Percentiles rank a stretch among this genome's conserved stretches.
These are phyloP conservation scores for Eragrostis nindensis DNA, from an alignment of 176 grass and related monocot species.

Conservation along the genomic window DNA sequence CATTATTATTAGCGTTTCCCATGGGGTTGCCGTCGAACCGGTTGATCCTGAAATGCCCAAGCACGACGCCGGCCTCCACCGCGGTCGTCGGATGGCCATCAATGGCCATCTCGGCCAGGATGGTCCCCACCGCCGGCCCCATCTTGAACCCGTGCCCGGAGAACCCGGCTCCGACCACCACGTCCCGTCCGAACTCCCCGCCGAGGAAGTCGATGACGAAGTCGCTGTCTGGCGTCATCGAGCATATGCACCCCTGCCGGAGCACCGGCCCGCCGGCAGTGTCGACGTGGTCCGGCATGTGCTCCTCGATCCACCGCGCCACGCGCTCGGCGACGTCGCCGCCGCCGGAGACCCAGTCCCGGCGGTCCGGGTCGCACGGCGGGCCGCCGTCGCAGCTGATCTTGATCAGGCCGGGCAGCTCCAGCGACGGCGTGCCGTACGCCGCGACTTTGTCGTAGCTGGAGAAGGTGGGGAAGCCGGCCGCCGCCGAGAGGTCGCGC, in stretches of 20 bases:
- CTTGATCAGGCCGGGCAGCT: constrained; percentile 80
- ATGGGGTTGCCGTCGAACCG: constrained; percentile 47
- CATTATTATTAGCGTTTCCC: constrained; percentile 45
- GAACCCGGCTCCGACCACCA: constrained; percentile 63
- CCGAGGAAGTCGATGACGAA: constrained; percentile 73
- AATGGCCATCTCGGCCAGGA: constrained; percentile 69
- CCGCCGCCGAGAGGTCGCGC: constrained; percentile 45
- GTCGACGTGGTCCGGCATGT: constrained; percentile 50
- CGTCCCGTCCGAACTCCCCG: constrained; percentile 51
- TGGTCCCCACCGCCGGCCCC: constrained; percentile 57
- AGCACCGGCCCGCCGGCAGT: constrained; percentile 41
- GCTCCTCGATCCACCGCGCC: constrained; percentile 52
- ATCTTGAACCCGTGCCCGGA: constrained; percentile 83
- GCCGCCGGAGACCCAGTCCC: constrained; percentile 43
- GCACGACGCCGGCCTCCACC: constrained; percentile 41
- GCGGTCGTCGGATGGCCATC: constrained; percentile 34
- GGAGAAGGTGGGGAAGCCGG: constrained; percentile 86
- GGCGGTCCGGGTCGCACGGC: constrained; percentile 65
- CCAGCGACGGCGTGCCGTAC: constrained; percentile 76
- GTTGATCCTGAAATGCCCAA: constrained; percentile 47
- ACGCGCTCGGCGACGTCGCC: constrained; percentile 20
- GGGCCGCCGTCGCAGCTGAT: constrained; percentile 67
- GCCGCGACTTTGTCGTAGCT: constrained; percentile 73
- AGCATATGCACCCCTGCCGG: constrained; percentile 70
- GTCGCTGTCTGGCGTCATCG: constrained; percentile 82